Base-by-base conservation (phyloP, 163 green algal species). In the Volvox carteri region DNA sequence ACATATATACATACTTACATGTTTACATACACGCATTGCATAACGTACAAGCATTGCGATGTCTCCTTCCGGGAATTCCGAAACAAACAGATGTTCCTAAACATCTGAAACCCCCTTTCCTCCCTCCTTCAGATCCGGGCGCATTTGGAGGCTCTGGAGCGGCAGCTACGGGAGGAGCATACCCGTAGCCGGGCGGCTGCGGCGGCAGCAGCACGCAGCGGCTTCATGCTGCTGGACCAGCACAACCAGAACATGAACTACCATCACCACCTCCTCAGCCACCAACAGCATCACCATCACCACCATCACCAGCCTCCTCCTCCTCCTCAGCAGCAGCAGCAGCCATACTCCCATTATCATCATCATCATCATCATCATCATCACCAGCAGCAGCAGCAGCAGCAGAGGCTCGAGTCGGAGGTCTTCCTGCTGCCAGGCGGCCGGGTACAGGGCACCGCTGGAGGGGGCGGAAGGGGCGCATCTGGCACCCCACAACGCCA, bases 111-210 rank as follows among this genome's bases (percentile, higher is more conserved):
- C 25, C 30, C 8, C 33, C 30, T 28, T 35, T 6, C 62, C 19
- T n/a, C 35, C 30, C 30, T 46, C 35, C 35, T 16, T 33, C 65
- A 75, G 65, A 33, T 75, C 16, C 65, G 30, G 30, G 30, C 65
- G 30, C 65, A 75, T 9, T 33, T 75, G 33, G 12, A 75, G 65
- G 18, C 19, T 9, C 65, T 75, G 30, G 65, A 75, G 65, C 65
- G 65, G 65, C 65, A 75, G 6, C 33, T 75, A 12, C 65, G 65
- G 12, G 65, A 75, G 33, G 65, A 75, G 65, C 65, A 75, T 33
- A 4, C 16, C 12, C 65, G 65, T 33, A 46, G 65, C 65, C 33
- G 16, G 35, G 65, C 65, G 65, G 65, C 65, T 28, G 65, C 65
- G 30, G 35, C 65, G 12, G 65, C 65, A 21, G 65, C 65, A 35